Evolutionary conservation across 768 basidiomycete species (phyloP), one percentile per base, ranked within the genome.

Genomic region (Termitomyces sp.): DNA sequence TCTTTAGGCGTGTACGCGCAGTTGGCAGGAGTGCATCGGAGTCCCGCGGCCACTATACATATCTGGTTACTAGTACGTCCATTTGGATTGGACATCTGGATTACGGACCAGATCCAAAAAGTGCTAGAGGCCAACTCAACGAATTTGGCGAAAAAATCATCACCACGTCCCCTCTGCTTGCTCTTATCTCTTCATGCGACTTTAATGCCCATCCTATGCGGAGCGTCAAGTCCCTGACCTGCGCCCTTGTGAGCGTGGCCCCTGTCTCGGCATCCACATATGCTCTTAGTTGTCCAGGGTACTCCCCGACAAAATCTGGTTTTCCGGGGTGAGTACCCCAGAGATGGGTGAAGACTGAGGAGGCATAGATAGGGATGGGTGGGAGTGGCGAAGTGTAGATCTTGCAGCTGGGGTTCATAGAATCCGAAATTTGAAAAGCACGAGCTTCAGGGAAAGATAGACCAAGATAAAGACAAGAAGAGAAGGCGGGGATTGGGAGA

Each of bases 11-110:
- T 88, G 66, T 91, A 94, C 0, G 78, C 77, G 58, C 80, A 84
- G 67, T 93, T 95, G n/a, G 88, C 88, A 13, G 89, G 82, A 0
- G 91, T 89, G 52, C 82, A 81, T 48, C 82, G 73, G 20, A 91
- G 67, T 4, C 89, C 89, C 1, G 86, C 88, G 0, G 91, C 87
- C 50, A 87, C 75, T 68, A 47, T 33, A 27, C 6, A 45, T 3
- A 6, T 4, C 4, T 4, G 27, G 27, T 39, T 31, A 52, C 22
- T 7, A 31, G 30, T 30, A 8, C 18, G 1, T 30, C n/a, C 18
- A n/a, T n/a, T n/a, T 41, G n/a, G n/a, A n/a, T n/a, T n/a, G n/a
- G n/a, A n/a, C n/a, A n/a, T n/a, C n/a, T n/a, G n/a, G n/a, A 41
- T n/a, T 24, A 65, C 70, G 34, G 41, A 76, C 80, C 75, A 58